Conservation (phyloP, 345 rosid genomes). For the Noccaea caerulescens region DNA sequence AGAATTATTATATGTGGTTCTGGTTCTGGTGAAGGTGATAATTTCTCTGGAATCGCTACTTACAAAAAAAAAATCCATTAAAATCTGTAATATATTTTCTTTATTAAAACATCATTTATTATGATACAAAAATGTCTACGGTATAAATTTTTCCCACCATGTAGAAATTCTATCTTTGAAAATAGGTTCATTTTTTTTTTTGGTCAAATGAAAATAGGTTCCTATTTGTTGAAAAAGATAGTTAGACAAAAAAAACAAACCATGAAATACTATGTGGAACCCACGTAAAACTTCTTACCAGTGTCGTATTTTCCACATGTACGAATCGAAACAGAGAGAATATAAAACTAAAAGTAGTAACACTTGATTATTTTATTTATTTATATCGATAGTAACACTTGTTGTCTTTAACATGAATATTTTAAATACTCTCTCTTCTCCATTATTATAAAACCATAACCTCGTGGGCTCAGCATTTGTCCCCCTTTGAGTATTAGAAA, state of each 20-base stretch:
- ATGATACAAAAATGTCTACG: too few species aligned
- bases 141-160: too few species aligned
- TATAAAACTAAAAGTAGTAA: slow-evolving; percentile 20
- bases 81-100: too few species aligned
- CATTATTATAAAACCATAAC: slow-evolving; percentile 39
- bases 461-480: slow-evolving; percentile 40
- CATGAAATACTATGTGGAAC: not conserved
- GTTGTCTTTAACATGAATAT: not conserved
- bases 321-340: slow-evolving; percentile 6
- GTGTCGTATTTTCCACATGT: slow-evolving; percentile 16
- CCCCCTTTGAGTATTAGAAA: slow-evolving; percentile 13
- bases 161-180: too few species aligned
- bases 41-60: too few species aligned
- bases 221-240: not conserved
- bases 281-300: not conserved
- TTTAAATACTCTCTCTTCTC: slow-evolving; percentile 3
- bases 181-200: not conserved
- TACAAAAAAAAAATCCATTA: too few species aligned
- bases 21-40: too few species aligned
- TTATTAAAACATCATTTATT: too few species aligned
- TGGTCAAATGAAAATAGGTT: too few species aligned
- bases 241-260: not conserved
- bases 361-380: not conserved
- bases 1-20: too few species aligned
- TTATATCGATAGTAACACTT: slow-evolving; percentile 15